Evolutionary conservation across 805 yeast species (phyloP), one percentile per base, ranked within the genome.

Genomic region (Yarrowia sp.): DNA sequence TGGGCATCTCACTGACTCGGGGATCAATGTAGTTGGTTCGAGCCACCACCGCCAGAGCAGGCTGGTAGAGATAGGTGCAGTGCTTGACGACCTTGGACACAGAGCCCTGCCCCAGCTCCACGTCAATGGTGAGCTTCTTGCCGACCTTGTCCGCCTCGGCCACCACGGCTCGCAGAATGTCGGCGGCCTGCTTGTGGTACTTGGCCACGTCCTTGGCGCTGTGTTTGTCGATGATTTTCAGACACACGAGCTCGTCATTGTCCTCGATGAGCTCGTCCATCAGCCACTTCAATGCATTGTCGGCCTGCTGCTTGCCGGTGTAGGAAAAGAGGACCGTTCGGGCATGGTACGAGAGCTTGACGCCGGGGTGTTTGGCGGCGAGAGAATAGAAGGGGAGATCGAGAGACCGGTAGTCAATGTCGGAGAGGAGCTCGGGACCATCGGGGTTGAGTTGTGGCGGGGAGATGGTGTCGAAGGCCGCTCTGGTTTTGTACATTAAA

Each of bases 211-310:
- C 65, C 53, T 65, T 67, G 18, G 70, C 67, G 41, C 73, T 75
- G 28, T 75, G 75, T 15, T 58, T 58, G 15, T 80, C 76, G 14
- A 81, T 69, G 11, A 79, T 84, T 36, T 81, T 73, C 18, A 81
- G 69, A 50, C 82, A 78, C 4, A 82, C 79, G 8, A 82, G 68
- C 35, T 80, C 81, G 68, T 81, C 84, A 18, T 80, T 80, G 66
- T 81, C 82, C 36, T 72, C 74, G 18, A 77, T 71, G 64, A 81
- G 71, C 66, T 81, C 79, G 51, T 78, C 80, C 14, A 82, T 67
- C 1, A 81, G 74, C 84, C 84, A 81, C 47, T 74, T 76, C 31
- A 81, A 67, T 2, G 83, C 83, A 13, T 72, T 71, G 18, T 77
- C 74, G 28, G 83, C 45, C 28, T 43, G 45, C 15, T 38, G 39